phyloP scores from a whole-genome alignment of 345 rosid genomes.

The Citrus inodora region DNA sequence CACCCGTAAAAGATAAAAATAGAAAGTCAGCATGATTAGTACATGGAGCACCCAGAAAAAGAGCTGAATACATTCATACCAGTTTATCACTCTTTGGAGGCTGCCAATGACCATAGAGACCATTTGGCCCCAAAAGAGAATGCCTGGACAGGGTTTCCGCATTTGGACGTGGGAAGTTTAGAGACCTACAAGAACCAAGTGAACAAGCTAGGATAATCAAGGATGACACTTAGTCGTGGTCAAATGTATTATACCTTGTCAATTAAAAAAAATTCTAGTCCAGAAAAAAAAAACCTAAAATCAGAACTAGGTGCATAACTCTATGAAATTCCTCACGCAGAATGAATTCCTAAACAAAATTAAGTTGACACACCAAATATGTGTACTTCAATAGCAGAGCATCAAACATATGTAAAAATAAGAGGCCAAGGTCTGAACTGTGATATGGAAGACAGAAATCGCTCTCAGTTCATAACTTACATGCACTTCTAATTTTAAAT shows the following conservation, averaged over 20 bases:
- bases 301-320: not conserved
- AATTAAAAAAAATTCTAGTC: not conserved
- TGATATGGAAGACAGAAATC: not conserved
- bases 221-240: not conserved
- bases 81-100: constrained; percentile 54
- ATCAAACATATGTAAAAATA: not conserved
- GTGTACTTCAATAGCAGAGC: not conserved
- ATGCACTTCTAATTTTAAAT: not conserved
- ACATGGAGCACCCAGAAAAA: constrained; percentile 6
- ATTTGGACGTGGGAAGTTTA: constrained; percentile 55
- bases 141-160: constrained; percentile 88
- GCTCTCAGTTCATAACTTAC: not conserved
- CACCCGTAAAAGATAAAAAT: constrained; percentile 6
- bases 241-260: not conserved
- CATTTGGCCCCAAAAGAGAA: constrained; percentile 86
- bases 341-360: not conserved
- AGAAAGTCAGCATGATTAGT: constrained; percentile 18
- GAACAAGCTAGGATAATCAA: constrained; percentile 6
- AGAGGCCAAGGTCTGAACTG: not conserved
- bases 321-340: not conserved
- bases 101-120: constrained; percentile 82
- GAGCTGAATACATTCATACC: constrained; percentile 37
- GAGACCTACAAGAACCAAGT: constrained; percentile 47
- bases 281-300: not conserved
- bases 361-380: not conserved